Percentiles rank a stretch among this genome's conserved stretches.
phyloP scores from a whole-genome alignment of 768 basidiomycete species.

The Mycena capillaripes region DNA sequence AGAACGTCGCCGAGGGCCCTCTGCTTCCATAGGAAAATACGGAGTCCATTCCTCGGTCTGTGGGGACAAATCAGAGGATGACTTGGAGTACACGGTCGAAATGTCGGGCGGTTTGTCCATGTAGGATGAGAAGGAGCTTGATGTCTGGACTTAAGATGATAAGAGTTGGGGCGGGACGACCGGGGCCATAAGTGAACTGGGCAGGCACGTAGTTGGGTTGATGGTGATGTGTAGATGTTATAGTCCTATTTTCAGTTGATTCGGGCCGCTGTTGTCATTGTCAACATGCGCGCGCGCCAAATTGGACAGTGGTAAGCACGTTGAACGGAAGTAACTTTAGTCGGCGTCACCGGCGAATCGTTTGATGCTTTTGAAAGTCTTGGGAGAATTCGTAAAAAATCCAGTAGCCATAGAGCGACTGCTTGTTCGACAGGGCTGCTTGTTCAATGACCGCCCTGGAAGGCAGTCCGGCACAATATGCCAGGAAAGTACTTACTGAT shows the following conservation, averaged over 20 bases:
- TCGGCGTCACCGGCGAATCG: not conserved
- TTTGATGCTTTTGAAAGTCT: too few relatives aligned
- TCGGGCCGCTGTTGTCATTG: conserved; percentile 12
- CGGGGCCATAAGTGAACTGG: not conserved
- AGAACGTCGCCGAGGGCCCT: conserved; percentile 16
- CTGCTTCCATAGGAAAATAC: not conserved
- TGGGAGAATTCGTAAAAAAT: too few relatives aligned
- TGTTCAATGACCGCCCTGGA: too few relatives aligned
- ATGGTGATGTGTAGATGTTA: not conserved
- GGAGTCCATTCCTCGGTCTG: not conserved
- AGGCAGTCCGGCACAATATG: too few relatives aligned
- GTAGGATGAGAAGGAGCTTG: not conserved
- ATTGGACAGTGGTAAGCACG: too few relatives aligned
- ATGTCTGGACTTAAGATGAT: not conserved
- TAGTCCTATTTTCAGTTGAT: not conserved
- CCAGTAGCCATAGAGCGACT: too few relatives aligned
- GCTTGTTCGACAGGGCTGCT: too few relatives aligned
- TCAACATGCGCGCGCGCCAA: not conserved
- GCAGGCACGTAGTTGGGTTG: not conserved
- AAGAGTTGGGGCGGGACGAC: not conserved
- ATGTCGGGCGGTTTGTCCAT: conserved; percentile 5
- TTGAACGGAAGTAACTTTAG: not conserved
- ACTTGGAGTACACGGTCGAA: conserved; percentile 8
- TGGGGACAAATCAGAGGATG: conserved; percentile 3
- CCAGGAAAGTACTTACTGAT: too few relatives aligned